phyloP scores from a whole-genome alignment of 306 rosid genomes.

The Castanea sativa region DNA sequence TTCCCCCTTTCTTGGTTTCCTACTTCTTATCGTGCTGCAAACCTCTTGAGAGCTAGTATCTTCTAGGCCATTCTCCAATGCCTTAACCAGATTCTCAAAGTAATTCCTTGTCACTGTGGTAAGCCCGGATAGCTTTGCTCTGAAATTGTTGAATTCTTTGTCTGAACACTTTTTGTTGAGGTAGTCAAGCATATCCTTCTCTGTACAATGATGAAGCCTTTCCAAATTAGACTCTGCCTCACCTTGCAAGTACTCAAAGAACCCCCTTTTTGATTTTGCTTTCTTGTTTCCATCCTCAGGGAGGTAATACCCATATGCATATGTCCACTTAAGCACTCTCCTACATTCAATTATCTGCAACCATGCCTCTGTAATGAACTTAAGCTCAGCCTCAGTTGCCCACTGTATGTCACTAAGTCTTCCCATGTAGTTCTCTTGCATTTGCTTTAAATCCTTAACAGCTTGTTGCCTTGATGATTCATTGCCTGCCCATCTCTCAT shows the following conservation, averaged over 20 bases:
- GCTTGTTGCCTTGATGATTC: constrained; percentile 87
- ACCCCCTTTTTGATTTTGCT: constrained; percentile 39
- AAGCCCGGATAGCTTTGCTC: constrained; percentile 74
- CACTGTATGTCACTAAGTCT: constrained; percentile 71
- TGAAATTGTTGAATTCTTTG: constrained; percentile 74
- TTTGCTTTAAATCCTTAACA: constrained; percentile 75
- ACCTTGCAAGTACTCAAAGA: constrained; percentile 71
- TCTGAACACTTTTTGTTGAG: constrained; percentile 54
- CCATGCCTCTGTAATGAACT: constrained; percentile 92
- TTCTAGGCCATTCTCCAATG: constrained; percentile 50
- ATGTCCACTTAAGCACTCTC: constrained; percentile 90
- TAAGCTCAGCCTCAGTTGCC: constrained; percentile 84
- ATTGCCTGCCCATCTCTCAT: constrained; percentile 94
- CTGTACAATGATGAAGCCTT: constrained; percentile 80
- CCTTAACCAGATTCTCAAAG: constrained; percentile 51
- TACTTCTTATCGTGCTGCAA: neutral
- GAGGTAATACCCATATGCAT: constrained; percentile 82
- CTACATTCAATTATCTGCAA: constrained; percentile 85
- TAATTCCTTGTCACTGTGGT: constrained; percentile 60
- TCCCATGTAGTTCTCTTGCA: constrained; percentile 71
- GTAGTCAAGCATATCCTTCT: constrained; percentile 63
- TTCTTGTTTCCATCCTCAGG: constrained; percentile 47
- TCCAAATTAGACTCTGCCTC: constrained; percentile 84
- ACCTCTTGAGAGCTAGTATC: constrained; percentile 42
- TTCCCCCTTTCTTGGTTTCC: neutral